Evolutionary conservation across 208 protist species (phyloP).

Genomic region (Crithidia fasciculata): DNA sequence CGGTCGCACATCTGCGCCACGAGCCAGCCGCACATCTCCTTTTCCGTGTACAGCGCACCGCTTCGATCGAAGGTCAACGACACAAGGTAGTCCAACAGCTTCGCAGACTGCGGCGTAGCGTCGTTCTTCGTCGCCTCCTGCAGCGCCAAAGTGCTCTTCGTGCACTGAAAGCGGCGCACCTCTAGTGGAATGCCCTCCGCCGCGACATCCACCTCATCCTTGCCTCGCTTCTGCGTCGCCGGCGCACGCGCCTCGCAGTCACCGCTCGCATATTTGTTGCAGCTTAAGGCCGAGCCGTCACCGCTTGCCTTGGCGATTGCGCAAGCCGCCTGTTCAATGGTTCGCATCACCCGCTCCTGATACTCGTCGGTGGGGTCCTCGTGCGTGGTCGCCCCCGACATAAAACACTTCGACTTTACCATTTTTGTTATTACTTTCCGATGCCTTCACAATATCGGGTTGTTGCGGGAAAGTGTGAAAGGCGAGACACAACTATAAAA

Average conservation of each 20-base stretch:
- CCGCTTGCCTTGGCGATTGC: not conserved
- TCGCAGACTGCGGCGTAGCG: conserved; percentile 16
- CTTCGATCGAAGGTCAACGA: conserved; percentile 18
- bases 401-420: too few species aligned
- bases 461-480: too few species aligned
- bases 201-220: conserved; percentile 12
- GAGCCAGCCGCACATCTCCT: conserved; percentile 43
- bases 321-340: not conserved
- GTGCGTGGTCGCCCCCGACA: too few species aligned
- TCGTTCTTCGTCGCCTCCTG: conserved; percentile 54
- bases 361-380: not conserved
- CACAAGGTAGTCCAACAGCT: conserved; percentile 36
- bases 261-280: too few species aligned
- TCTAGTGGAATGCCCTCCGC: conserved; percentile 21
- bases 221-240: conserved; percentile 1
- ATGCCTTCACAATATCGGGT: too few species aligned
- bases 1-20: conserved; percentile 47
- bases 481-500: too few species aligned
- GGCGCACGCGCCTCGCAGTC: too few species aligned
- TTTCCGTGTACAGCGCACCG: conserved; percentile 33
- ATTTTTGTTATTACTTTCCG: too few species aligned
- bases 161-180: conserved; percentile 47
- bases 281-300: not conserved
- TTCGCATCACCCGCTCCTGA: conserved; percentile 1
- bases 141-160: conserved; percentile 37